Conservation (phyloP, 2,329 filamentous ascomycete genomes). For the Cytospora leucostoma region DNA sequence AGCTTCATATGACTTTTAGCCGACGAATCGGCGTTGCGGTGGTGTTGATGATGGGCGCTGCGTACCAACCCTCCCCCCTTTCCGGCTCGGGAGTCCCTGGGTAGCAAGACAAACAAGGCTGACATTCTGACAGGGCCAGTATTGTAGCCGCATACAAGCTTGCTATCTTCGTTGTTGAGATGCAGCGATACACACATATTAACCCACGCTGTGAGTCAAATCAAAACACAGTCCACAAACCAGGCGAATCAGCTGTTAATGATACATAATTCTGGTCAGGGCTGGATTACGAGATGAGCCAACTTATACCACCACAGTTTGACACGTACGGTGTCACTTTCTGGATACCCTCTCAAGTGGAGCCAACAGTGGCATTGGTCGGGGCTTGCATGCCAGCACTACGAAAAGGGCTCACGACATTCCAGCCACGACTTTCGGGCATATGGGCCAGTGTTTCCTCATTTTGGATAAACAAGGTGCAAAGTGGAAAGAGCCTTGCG, state of each 20-base stretch:
- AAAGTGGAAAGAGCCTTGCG: too few species aligned
- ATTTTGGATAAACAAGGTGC: too few species aligned
- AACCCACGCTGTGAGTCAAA: conserved; percentile 30
- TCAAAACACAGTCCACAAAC: neutral
- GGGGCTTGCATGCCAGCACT: conserved; percentile 33
- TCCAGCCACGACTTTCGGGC: neutral
- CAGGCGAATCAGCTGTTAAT: neutral
- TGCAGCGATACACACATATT: conserved; percentile 19
- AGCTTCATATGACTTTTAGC: conserved; percentile 30
- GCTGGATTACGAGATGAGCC: conserved; percentile 30
- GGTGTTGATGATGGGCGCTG: conserved; percentile 32
- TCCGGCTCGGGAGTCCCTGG: neutral
- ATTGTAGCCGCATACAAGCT: conserved; percentile 34
- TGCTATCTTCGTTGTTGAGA: conserved; percentile 28
- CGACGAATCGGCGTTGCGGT: conserved; percentile 29
- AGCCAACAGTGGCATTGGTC: conserved; percentile 34
- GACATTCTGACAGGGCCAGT: conserved; percentile 25
- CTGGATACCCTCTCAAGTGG: conserved; percentile 35
- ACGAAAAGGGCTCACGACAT: neutral
- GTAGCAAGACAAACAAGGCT: too few species aligned
- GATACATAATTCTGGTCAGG: conserved; percentile 13
- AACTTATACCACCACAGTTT: conserved; percentile 33
- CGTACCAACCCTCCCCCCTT: conserved; percentile 13
- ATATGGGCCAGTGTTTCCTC: too few species aligned
- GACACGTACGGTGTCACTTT: conserved; percentile 33